These are phyloP conservation scores for Adansonia grandidieri DNA, from an alignment of 441 rosid species.

Conservation along the genomic window DNA sequence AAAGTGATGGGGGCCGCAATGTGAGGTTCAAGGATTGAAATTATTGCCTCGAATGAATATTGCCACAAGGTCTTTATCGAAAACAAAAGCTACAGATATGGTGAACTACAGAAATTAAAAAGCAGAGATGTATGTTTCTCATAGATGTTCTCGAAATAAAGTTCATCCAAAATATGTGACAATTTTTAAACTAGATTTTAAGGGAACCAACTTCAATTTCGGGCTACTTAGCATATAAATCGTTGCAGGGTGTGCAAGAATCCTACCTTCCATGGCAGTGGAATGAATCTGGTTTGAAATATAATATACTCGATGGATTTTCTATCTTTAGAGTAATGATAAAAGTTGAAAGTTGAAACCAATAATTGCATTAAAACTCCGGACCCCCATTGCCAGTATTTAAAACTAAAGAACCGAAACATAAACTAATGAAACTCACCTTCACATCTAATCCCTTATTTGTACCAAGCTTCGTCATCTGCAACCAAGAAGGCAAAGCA, in stretches of 20 bases:
- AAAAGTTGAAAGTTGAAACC: neutral
- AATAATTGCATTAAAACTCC: neutral
- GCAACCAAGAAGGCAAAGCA: constrained; percentile 74
- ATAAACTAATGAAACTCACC: constrained; percentile 43
- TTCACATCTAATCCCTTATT: constrained; percentile 41
- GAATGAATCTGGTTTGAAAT: neutral
- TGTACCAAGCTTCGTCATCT: constrained; percentile 50
- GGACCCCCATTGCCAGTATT: neutral
- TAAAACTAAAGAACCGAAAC: constrained; percentile 18
- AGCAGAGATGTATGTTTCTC: too few relatives aligned
- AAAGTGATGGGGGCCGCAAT: constrained; percentile 10
- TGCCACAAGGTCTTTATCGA: neutral
- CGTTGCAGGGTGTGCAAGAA: neutral
- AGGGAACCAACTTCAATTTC: neutral
- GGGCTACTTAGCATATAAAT: neutral
- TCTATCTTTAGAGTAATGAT: neutral
- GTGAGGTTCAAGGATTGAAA: neutral
- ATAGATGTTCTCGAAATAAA: neutral
- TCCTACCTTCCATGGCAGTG: neutral
- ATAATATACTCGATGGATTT: neutral
- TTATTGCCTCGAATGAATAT: neutral
- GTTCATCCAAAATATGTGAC: neutral
- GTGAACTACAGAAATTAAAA: too few relatives aligned
- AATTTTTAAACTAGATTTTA: neutral
- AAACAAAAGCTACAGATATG: too few relatives aligned